Percentiles rank a stretch among this genome's conserved stretches.
phyloP scores from a whole-genome alignment of 495 filamentous ascomycete species.

The Aspergillus diversus region DNA sequence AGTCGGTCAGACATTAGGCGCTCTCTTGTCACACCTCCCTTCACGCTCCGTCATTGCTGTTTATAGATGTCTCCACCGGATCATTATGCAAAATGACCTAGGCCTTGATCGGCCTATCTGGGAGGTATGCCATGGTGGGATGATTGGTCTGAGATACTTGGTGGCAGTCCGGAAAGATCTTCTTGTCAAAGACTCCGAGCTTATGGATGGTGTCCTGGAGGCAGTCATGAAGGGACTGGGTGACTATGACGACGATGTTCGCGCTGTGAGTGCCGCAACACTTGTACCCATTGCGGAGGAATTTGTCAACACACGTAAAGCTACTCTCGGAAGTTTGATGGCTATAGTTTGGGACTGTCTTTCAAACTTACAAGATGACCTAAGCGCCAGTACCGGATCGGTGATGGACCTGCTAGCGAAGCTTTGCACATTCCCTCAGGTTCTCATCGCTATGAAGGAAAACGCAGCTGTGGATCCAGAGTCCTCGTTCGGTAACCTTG shows the following conservation, averaged over 20 bases:
- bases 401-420: conserved; percentile 98
- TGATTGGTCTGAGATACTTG: conserved; percentile 93
- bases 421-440: conserved; percentile 91
- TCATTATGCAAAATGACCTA: conserved; percentile 90
- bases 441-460: conserved; percentile 89
- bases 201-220: conserved; percentile 90
- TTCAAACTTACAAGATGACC: conserved; percentile 90
- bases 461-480: conserved; percentile 83
- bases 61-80: conserved; percentile 77
- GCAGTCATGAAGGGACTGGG: conserved; percentile 94
- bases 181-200: conserved; percentile 73
- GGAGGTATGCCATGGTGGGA: conserved; percentile 97
- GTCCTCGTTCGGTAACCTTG: conserved; percentile 86
- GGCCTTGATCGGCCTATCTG: conserved; percentile 71
- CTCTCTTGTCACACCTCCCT: conserved; percentile 79
- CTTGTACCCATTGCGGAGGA: conserved; percentile 94
- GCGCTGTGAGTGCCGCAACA: conserved; percentile 94
- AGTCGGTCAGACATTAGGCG: conserved; percentile 92
- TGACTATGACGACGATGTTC: conserved; percentile 92
- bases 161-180: conserved; percentile 94
- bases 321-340: conserved; percentile 77
- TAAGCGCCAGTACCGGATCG: conserved; percentile 94
- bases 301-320: conserved; percentile 80
- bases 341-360: conserved; percentile 97
- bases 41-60: conserved; percentile 74